A percentile compares a stretch with the other conserved stretches of the same genome.
phyloP scores from a whole-genome alignment of 1,284 basidiomycete species.

The Papiliotrema laurentii region DNA sequence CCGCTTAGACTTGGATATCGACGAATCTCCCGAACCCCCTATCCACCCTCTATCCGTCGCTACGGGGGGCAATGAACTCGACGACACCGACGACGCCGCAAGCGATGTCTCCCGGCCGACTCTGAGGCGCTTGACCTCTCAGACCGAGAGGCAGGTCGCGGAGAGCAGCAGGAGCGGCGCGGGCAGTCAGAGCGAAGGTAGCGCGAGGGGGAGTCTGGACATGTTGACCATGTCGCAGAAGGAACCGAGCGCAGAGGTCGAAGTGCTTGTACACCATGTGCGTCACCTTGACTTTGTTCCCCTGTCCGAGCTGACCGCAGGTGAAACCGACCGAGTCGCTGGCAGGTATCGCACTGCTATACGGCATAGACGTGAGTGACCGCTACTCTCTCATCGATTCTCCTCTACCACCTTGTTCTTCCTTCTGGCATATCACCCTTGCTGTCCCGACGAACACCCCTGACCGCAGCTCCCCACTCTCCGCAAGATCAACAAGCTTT shows the following conservation, averaged over 20 bases:
- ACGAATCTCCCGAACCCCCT: too few species aligned
- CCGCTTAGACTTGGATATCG: too few species aligned
- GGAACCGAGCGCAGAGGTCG: constrained; percentile 30
- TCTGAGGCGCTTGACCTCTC: constrained; percentile 24
- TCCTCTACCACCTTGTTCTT: background rate
- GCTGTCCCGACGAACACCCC: background rate
- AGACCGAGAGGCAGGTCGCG: constrained; percentile 40
- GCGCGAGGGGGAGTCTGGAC: constrained; percentile 30
- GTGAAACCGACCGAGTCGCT: constrained; percentile 69
- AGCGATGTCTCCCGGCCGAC: constrained; percentile 4
- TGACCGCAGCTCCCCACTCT: constrained; percentile 58
- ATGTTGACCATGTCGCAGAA: constrained; percentile 24
- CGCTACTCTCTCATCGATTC: too few species aligned
- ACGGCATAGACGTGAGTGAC: constrained; percentile 68
- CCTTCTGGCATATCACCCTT: background rate
- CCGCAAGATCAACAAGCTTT: constrained; percentile 79
- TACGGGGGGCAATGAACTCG: too few species aligned
- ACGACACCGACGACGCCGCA: background rate
- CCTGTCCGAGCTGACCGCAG: constrained; percentile 41
- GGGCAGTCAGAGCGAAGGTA: constrained; percentile 9
- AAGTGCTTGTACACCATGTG: constrained; percentile 50
- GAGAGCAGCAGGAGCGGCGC: constrained; percentile 28
- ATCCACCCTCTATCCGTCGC: too few species aligned
- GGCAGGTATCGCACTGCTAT: constrained; percentile 76
- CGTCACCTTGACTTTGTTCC: constrained; percentile 5